A percentile compares a stretch with the other conserved stretches of the same genome.
These are phyloP conservation scores for Parafenestella ontariensis DNA, from an alignment of 2,329 filamentous ascomycete genomes.

Conservation along the genomic window DNA sequence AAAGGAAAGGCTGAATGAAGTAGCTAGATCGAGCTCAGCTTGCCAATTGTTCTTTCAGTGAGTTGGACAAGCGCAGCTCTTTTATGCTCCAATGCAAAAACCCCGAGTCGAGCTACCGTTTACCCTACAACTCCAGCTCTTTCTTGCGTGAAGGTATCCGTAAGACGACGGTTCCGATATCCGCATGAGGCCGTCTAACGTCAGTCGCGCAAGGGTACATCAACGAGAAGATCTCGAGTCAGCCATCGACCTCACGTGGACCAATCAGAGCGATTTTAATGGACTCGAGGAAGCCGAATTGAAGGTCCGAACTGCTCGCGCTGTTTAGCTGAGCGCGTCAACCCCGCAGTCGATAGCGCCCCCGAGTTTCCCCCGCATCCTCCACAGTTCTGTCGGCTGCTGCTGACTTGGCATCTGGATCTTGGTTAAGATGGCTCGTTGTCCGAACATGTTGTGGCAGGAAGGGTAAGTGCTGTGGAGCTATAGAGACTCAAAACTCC, in stretches of 20 bases:
- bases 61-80: not conserved
- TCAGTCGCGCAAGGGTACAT: constrained; percentile 3
- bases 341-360: constrained; percentile 29
- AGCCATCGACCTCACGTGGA: not conserved
- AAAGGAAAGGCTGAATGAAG: constrained; percentile 6
- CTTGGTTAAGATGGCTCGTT: not conserved
- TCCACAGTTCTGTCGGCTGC: constrained; percentile 4
- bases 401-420: constrained; percentile 1
- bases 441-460: constrained; percentile 10
- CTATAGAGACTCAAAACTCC: not conserved
- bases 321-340: constrained; percentile 3
- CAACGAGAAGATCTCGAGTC: not conserved
- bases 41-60: not conserved
- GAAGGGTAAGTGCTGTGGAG: not conserved
- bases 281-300: constrained; percentile 24
- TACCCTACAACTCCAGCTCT: not conserved
- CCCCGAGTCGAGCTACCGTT: not conserved
- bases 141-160: not conserved
- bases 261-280: constrained; percentile 21
- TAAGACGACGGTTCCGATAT: constrained; percentile 11
- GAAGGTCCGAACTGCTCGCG: constrained; percentile 18
- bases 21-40: constrained; percentile 1
- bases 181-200: constrained; percentile 16
- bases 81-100: constrained; percentile 3
- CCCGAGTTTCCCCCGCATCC: constrained; percentile 31